Percentiles rank a stretch among this genome's conserved stretches.
Conservation (phyloP, 805 yeast genomes). For the Saturnispora dispora region DNA sequence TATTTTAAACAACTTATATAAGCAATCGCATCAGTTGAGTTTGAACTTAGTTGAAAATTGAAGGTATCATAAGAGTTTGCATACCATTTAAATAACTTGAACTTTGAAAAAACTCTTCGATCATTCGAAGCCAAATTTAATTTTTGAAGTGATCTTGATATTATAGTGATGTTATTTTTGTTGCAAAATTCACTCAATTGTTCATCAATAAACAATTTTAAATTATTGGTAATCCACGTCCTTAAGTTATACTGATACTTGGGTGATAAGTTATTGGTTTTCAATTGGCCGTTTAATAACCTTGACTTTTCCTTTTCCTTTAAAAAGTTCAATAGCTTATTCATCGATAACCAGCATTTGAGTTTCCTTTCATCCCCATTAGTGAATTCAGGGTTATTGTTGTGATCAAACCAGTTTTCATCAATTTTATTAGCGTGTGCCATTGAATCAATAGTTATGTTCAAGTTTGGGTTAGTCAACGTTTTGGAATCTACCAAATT, state of each 20-base stretch:
- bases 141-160: constrained; percentile 23
- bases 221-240: constrained; percentile 21
- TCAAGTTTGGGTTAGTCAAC: constrained; percentile 10
- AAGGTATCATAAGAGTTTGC: constrained; percentile 23
- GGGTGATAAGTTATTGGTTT: background rate
- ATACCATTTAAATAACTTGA: constrained; percentile 23
- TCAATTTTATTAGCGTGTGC: constrained; percentile 9
- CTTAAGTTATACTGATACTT: background rate
- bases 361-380: constrained; percentile 7
- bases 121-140: constrained; percentile 17
- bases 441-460: constrained; percentile 13
- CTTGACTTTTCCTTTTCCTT: constrained; percentile 18
- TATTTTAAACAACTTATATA: constrained; percentile 19
- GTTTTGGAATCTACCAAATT: constrained; percentile 12
- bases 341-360: constrained; percentile 14
- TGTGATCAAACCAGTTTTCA: constrained; percentile 10
- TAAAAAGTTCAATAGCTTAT: constrained; percentile 19
- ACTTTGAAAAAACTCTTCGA: constrained; percentile 23
- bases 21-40: constrained; percentile 14
- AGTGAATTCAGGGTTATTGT: constrained; percentile 6
- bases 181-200: constrained; percentile 22
- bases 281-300: constrained; percentile 15
- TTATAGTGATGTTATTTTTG: constrained; percentile 19
- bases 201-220: constrained; percentile 26
- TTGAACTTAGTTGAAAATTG: constrained; percentile 13